Conservation (phyloP, 768 basidiomycete species). For the Pholiota conissans region DNA sequence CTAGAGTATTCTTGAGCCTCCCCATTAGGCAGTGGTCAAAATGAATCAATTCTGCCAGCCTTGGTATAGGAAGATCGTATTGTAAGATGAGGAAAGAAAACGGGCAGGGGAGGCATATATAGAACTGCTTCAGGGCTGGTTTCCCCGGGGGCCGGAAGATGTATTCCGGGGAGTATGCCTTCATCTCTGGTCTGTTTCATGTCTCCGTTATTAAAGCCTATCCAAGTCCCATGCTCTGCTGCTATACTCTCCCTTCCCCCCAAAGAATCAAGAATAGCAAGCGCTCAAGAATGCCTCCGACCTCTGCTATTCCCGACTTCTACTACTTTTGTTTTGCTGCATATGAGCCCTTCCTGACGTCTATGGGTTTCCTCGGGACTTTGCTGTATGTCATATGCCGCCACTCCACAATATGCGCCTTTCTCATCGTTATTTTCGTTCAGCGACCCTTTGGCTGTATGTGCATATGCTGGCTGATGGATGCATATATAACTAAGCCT, state of each 20-base stretch:
- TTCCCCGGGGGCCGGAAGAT: not conserved
- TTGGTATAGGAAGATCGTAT: conserved; percentile 65
- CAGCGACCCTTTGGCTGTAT: conserved; percentile 65
- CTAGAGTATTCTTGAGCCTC: conserved; percentile 62
- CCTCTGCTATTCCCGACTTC: conserved; percentile 67
- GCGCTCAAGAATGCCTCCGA: conserved; percentile 36
- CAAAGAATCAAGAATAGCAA: conserved; percentile 9
- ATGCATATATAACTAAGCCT: conserved; percentile 5
- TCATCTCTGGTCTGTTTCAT: not conserved
- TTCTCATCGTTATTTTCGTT: conserved; percentile 10
- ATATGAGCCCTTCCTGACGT: conserved; percentile 71
- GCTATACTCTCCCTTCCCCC: conserved; percentile 4
- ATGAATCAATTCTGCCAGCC: conserved; percentile 49
- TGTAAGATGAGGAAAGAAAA: conserved; percentile 40
- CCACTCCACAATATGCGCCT: conserved; percentile 5
- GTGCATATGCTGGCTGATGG: conserved; percentile 17
- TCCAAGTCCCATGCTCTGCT: not conserved
- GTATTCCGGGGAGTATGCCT: too few species aligned
- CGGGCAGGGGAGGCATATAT: conserved; percentile 4
- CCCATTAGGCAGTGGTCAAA: conserved; percentile 70
- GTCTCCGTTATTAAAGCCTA: conserved; percentile 6
- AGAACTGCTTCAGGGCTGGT: conserved; percentile 36
- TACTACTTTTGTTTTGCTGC: conserved; percentile 76
- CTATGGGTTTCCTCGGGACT: conserved; percentile 66
- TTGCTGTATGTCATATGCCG: conserved; percentile 36